Evolutionary conservation across 2,329 filamentous ascomycete species (phyloP).

Genomic region (Neofusicoccum parvum): DNA sequence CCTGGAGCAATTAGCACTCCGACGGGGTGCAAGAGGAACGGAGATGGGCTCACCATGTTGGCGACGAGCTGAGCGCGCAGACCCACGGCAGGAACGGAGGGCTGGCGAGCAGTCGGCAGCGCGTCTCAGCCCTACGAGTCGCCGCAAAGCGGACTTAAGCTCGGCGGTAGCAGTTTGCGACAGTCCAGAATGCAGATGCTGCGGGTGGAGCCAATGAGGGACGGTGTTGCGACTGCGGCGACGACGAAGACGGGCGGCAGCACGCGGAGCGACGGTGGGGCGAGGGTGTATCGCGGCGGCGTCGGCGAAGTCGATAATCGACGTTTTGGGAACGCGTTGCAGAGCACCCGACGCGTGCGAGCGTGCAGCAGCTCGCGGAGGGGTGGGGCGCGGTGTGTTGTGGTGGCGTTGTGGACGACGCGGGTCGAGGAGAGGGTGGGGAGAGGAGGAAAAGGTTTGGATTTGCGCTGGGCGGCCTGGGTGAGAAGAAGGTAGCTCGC

Average conservation of each 20-base stretch:
- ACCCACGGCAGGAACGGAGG: slow-evolving; percentile 5
- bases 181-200: neutral
- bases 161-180: neutral
- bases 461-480: slow-evolving; percentile 16
- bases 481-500: slow-evolving; percentile 16
- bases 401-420: slow-evolving; percentile 31
- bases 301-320: slow-evolving; percentile 17
- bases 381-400: slow-evolving; percentile 25
- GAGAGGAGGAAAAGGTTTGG: slow-evolving; percentile 28
- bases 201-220: slow-evolving; percentile 1
- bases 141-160: slow-evolving; percentile 21
- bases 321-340: slow-evolving; percentile 19
- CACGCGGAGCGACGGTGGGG: slow-evolving; percentile 22
- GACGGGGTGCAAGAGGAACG: neutral
- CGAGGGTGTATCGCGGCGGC: slow-evolving; percentile 13
- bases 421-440: slow-evolving; percentile 33
- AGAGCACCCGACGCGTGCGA: slow-evolving; percentile 10
- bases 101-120: slow-evolving; percentile 5
- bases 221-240: slow-evolving; percentile 5
- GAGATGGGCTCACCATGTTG: slow-evolving; percentile 37
- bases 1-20: slow-evolving; percentile 56
- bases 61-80: slow-evolving; percentile 11
- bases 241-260: slow-evolving; percentile 15
- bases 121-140: slow-evolving; percentile 21
- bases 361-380: slow-evolving; percentile 2